Evolutionary conservation across 768 basidiomycete genomes (phyloP).

Genomic region (Lactarius deliciosus): DNA sequence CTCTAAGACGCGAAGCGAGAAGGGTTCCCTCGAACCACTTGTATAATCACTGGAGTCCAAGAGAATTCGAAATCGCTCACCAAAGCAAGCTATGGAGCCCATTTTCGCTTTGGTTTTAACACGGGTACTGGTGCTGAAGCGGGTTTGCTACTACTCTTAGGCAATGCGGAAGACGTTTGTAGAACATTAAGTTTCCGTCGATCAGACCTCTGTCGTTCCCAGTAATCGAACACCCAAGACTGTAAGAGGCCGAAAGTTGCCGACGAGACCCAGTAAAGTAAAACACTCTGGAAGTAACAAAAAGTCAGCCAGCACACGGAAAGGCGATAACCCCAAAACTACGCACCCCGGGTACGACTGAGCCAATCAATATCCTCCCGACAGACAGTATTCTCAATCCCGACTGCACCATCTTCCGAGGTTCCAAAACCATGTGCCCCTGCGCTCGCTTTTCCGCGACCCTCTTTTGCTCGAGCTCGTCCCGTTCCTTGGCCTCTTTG

Average conservation of each 20-base stretch:
- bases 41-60: slow-evolving; percentile 61
- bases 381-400: slow-evolving; percentile 58
- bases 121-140: not conserved
- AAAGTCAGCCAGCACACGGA: slow-evolving; percentile 10
- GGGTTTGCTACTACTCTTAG: not conserved
- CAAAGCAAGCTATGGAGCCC: not conserved
- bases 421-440: slow-evolving; percentile 47
- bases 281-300: slow-evolving; percentile 50
- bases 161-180: not conserved
- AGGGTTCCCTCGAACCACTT: slow-evolving; percentile 73
- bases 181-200: not conserved
- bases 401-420: slow-evolving; percentile 53
- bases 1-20: slow-evolving; percentile 28
- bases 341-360: slow-evolving; percentile 70
- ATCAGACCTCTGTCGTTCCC: slow-evolving; percentile 46
- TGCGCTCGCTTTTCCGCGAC: slow-evolving; percentile 45
- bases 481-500: slow-evolving; percentile 53
- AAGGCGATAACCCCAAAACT: not conserved
- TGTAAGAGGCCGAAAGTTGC: slow-evolving; percentile 72
- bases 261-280: slow-evolving; percentile 77
- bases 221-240: slow-evolving; percentile 71
- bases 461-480: slow-evolving; percentile 48
- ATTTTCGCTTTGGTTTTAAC: slow-evolving; percentile 19
- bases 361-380: slow-evolving; percentile 63
- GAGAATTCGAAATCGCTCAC: slow-evolving; percentile 23